Conservation (phyloP, 805 yeast genomes). For the Wickerhamomyces ciferrii region DNA sequence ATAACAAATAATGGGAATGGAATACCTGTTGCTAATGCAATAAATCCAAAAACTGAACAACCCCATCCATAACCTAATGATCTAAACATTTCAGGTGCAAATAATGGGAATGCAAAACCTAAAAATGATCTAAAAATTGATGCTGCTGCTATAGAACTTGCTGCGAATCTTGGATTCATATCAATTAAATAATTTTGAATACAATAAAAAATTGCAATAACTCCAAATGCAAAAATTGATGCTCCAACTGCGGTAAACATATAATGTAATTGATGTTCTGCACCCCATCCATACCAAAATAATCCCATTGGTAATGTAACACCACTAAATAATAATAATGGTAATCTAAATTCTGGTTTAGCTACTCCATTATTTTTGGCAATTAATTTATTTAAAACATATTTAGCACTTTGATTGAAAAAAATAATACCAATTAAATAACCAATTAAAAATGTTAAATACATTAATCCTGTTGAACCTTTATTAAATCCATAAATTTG, state of each 20-base stretch:
- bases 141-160: conserved; percentile 66
- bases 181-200: conserved; percentile 67
- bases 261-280: conserved; percentile 51
- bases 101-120: conserved; percentile 67
- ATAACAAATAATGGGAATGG: conserved; percentile 61
- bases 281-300: conserved; percentile 72
- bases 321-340: conserved; percentile 44
- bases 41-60: conserved; percentile 53
- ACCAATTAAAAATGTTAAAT: conserved; percentile 52
- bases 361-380: conserved; percentile 44
- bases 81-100: conserved; percentile 53
- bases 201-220: conserved; percentile 63
- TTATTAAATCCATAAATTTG: conserved; percentile 37
- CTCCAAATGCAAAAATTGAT: conserved; percentile 51
- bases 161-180: conserved; percentile 62
- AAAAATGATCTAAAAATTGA: conserved; percentile 61
- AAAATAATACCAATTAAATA: conserved; percentile 41
- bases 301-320: conserved; percentile 53
- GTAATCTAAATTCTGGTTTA: conserved; percentile 58
- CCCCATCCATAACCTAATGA: conserved; percentile 68
- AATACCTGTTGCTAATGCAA: conserved; percentile 53
- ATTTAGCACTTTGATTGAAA: conserved; percentile 42
- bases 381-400: conserved; percentile 30
- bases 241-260: conserved; percentile 61
- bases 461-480: conserved; percentile 55